Base-by-base conservation (phyloP, 768 basidiomycete species). In the Suillus discolor region DNA sequence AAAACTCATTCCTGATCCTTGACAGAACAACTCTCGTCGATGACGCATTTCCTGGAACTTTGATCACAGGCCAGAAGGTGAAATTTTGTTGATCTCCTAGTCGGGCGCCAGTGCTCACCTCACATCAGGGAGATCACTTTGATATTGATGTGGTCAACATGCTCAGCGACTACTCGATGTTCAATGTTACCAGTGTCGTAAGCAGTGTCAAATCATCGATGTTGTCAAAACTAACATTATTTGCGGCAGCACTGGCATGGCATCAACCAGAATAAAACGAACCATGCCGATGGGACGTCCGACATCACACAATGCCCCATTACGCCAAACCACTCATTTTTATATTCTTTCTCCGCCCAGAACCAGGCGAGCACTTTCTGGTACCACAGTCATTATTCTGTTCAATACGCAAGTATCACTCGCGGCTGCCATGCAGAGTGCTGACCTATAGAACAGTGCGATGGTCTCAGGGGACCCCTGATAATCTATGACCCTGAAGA, bases 201-300 rank as follows among this genome's bases (percentile, higher is more conserved):
- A 67, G 83, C 68, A 38, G 15, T 12, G 54, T 38, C 12, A 39
- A 25, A 31, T 28, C 11, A 18, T 51, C 44, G 8, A 69, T 18
- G 16, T 53, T 11, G 28, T 53, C 16, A 2, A 53, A 53, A 18
- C 16, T 53, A 2, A 12, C 20, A 39, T 44, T 34, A 25, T 53
- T 6, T 8, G 13, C 8, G 6, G 4, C 13, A 87, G 86, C 85
- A 87, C 67, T 87, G 84, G 84, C 86, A 87, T 69, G 85, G 86
- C 2, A 71, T 87, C 55, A 78, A 73, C 61, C 85, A 86, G 69
- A 69, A 72, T 1, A 63, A 67, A 4, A 79, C 81, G 7, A 82
- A 79, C 63, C 82, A 75, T 73, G 81, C 77, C 0, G 86, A 87
- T 63, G 86, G 86, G 12, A 67, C 75, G 2, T 71, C 74, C 3